Evolutionary conservation across 805 yeast genomes (phyloP).

Genomic region (Ogataea angusta): DNA sequence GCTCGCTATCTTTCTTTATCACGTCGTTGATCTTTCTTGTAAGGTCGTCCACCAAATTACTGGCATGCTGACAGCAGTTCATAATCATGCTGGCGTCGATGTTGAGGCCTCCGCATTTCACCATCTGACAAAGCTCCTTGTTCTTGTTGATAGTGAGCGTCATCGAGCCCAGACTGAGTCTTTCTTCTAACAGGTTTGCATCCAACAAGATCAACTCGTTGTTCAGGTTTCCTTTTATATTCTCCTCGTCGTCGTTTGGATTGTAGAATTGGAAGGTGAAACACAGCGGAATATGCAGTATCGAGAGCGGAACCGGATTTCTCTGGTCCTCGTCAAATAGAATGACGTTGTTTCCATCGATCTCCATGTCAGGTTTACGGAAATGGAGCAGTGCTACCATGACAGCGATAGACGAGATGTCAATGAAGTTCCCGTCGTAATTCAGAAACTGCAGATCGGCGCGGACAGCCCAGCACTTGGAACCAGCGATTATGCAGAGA

Average conservation of each 20-base stretch:
- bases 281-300: constrained; percentile 87
- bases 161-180: constrained; percentile 69
- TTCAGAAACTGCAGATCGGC: constrained; percentile 88
- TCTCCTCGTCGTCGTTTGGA: constrained; percentile 60
- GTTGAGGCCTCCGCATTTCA: constrained; percentile 87
- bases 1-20: constrained; percentile 50
- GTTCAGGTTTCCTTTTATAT: constrained; percentile 62
- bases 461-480: constrained; percentile 84
- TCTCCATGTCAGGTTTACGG: constrained; percentile 77
- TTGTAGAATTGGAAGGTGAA: constrained; percentile 85
- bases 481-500: constrained; percentile 86
- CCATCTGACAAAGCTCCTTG: constrained; percentile 84
- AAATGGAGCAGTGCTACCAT: constrained; percentile 82
- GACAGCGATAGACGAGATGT: constrained; percentile 86
- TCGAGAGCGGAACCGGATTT: constrained; percentile 81
- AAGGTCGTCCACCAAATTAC: constrained; percentile 54
- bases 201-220: constrained; percentile 67
- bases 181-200: constrained; percentile 74
- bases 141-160: constrained; percentile 87
- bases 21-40: constrained; percentile 61
- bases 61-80: constrained; percentile 68
- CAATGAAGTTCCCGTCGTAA: constrained; percentile 91
- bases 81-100: constrained; percentile 68
- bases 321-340: constrained; percentile 74
- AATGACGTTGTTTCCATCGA: constrained; percentile 60